These are phyloP conservation scores for Schoenoplectus triqueter DNA, from an alignment of 202 grass and related monocot species.

Conservation along the genomic window DNA sequence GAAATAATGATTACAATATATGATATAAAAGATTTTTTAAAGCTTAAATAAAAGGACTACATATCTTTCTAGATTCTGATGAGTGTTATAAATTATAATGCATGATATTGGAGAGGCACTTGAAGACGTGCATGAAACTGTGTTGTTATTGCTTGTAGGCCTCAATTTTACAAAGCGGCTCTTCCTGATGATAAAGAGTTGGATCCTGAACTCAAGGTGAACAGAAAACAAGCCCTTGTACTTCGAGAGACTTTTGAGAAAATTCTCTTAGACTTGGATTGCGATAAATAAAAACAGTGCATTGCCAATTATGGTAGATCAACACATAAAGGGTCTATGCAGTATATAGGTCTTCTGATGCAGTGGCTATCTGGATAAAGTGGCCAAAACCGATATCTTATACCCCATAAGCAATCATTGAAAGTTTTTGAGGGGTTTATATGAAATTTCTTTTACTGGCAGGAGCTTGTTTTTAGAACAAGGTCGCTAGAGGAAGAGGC, in stretches of 20 bases:
- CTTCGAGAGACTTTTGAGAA: neutral
- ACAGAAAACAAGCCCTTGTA: neutral
- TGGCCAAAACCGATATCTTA: too few species aligned
- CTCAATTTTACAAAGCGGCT: conserved; percentile 52
- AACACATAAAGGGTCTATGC: conserved; percentile 26
- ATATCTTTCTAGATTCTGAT: neutral
- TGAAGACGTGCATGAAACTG: conserved; percentile 3
- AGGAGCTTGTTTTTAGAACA: conserved; percentile 85
- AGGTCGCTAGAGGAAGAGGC: conserved; percentile 83
- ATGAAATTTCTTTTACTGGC: conserved; percentile 40
- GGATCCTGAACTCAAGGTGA: conserved; percentile 87
- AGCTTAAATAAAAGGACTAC: neutral
- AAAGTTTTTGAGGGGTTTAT: conserved; percentile 22
- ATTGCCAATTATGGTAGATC: neutral
- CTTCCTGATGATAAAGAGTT: conserved; percentile 54
- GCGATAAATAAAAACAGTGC: neutral
- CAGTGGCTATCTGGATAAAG: conserved; percentile 18
- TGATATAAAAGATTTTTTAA: neutral
- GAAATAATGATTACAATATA: neutral
- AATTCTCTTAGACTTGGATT: neutral
- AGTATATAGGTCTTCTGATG: conserved; percentile 28
- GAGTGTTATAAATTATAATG: neutral
- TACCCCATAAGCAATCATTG: neutral
- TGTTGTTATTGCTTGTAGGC: conserved; percentile 48
- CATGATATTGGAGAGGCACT: conserved; percentile 20